phyloP scores from a whole-genome alignment of 352 stramenopile genomes.

The Globisporangium nagaii region DNA sequence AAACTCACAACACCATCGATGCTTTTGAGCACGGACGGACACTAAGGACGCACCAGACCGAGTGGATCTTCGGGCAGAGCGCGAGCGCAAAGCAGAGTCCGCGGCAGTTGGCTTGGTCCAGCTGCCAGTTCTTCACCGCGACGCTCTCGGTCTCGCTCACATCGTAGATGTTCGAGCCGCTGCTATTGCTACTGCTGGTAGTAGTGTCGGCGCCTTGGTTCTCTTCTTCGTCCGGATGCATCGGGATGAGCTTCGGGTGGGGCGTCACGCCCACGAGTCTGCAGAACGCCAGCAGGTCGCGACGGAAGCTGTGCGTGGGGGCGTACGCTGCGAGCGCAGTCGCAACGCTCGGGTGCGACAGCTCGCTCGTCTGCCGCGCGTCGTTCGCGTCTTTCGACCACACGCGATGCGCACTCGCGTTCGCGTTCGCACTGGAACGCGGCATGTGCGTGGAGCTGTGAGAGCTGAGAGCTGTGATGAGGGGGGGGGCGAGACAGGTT shows the following conservation, averaged over 20 bases:
- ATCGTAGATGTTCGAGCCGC: conserved; percentile 32
- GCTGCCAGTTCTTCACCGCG: conserved; percentile 54
- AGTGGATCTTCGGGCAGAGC: conserved; percentile 35
- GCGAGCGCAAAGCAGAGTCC: conserved; percentile 56
- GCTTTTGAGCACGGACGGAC: not conserved
- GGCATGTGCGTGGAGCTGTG: too few species aligned
- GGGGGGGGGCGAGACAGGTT: too few species aligned
- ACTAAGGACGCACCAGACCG: conserved; percentile 35
- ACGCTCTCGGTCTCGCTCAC: conserved; percentile 55
- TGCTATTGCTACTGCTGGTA: not conserved
- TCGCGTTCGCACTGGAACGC: too few species aligned
- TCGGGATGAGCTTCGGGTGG: conserved; percentile 57
- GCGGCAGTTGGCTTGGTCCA: conserved; percentile 51
- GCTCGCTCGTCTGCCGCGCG: conserved; percentile 12
- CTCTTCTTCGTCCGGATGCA: conserved; percentile 60
- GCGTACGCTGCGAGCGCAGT: conserved; percentile 17
- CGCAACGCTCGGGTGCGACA: conserved; percentile 11
- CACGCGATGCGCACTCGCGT: conserved; percentile 11
- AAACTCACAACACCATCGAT: too few species aligned
- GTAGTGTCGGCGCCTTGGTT: conserved; percentile 18
- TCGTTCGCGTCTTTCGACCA: conserved; percentile 55
- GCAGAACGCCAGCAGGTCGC: conserved; percentile 61
- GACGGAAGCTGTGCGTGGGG: conserved; percentile 36
- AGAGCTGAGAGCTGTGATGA: too few species aligned
- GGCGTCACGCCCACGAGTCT: conserved; percentile 42